Evolutionary conservation across 495 filamentous ascomycete genomes (phyloP).

Genomic region (Neurospora sp.): DNA sequence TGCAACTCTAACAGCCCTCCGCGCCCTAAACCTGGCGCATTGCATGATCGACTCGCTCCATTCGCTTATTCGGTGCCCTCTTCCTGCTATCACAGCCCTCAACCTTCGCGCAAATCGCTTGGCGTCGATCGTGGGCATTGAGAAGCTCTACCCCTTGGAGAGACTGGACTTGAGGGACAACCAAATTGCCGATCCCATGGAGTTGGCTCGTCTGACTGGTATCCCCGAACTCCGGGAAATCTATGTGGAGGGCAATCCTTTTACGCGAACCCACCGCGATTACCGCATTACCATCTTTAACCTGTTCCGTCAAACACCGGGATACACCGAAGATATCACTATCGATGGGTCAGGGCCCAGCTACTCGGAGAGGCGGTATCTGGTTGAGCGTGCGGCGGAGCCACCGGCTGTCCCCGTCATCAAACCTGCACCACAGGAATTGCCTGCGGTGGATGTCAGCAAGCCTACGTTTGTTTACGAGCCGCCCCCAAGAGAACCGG

Average conservation of each 20-base stretch:
- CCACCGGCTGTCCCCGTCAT: constrained; percentile 66
- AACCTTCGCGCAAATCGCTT: constrained; percentile 88
- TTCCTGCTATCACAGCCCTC: constrained; percentile 86
- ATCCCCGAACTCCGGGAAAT: constrained; percentile 87
- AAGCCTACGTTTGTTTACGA: constrained; percentile 49
- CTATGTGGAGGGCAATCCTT: constrained; percentile 84
- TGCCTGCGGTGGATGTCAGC: constrained; percentile 52
- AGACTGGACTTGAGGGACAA: constrained; percentile 89
- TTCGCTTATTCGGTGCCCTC: constrained; percentile 72
- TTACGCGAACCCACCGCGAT: constrained; percentile 72
- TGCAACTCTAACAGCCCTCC: constrained; percentile 66
- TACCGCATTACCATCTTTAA: constrained; percentile 93
- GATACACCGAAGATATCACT: constrained; percentile 80
- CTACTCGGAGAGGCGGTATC: constrained; percentile 70
- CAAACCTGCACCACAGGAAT: constrained; percentile 48
- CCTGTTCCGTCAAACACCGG: constrained; percentile 84
- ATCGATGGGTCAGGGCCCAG: constrained; percentile 76
- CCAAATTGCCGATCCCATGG: constrained; percentile 76
- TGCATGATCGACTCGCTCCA: constrained; percentile 97
- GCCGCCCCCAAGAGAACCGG: constrained; percentile 29
- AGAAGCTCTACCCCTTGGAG: constrained; percentile 79
- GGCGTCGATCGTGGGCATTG: constrained; percentile 79
- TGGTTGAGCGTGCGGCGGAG: constrained; percentile 74
- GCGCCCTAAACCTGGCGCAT: constrained; percentile 82
- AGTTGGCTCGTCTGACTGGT: constrained; percentile 79